Conservation (phyloP, 2,329 filamentous ascomycete genomes). For the Arthroderma sp. region DNA sequence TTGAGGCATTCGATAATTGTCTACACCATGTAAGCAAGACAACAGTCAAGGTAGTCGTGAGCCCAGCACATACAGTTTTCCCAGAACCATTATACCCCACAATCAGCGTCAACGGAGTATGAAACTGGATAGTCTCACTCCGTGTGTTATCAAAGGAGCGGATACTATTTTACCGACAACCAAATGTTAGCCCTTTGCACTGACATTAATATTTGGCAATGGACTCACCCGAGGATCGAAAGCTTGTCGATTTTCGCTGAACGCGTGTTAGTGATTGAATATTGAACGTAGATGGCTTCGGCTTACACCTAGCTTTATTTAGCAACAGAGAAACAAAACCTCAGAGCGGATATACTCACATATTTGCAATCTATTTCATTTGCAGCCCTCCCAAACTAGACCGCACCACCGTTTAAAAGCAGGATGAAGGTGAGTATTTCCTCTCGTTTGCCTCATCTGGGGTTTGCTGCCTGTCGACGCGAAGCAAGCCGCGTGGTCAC, state of each 20-base stretch:
- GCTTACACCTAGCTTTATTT: constrained; percentile 10
- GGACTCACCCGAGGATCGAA: constrained; percentile 57
- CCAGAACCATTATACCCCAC: constrained; percentile 96
- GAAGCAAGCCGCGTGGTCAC: too few relatives aligned
- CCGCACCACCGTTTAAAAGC: too few relatives aligned
- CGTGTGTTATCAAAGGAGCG: constrained; percentile 72
- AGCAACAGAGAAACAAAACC: not conserved
- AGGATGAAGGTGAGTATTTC: too few relatives aligned
- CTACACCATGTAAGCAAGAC: constrained; percentile 18
- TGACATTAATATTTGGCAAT: not conserved
- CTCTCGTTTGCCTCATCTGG: too few relatives aligned
- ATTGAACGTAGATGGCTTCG: not conserved
- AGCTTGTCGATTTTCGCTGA: constrained; percentile 78
- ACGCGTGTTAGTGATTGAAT: not conserved
- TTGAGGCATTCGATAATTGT: constrained; percentile 98
- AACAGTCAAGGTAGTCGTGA: not conserved
- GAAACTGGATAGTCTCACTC: constrained; percentile 72
- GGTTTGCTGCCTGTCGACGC: too few relatives aligned
- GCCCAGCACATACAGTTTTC: constrained; percentile 52
- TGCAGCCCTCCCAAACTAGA: too few relatives aligned
- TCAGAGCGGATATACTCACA: constrained; percentile 5
- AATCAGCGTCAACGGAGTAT: constrained; percentile 84
- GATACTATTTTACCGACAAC: constrained; percentile 34
- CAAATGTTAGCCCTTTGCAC: not conserved
- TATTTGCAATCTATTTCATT: constrained; percentile 2